Evolutionary conservation across 208 protist genomes (phyloP).

Genomic region (Leishmania amazonensis): DNA sequence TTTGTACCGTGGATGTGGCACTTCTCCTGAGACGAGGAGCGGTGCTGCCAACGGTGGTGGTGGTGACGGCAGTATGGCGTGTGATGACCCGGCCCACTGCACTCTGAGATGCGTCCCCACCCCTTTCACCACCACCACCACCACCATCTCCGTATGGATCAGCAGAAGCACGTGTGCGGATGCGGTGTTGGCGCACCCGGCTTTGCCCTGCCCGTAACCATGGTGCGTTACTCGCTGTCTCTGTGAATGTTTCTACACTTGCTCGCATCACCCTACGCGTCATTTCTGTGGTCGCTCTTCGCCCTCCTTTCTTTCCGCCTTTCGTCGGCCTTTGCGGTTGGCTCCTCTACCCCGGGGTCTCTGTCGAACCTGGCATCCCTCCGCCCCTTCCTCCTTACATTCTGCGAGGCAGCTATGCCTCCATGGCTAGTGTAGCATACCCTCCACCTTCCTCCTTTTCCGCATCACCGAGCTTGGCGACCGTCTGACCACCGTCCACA

Average conservation of each 20-base stretch:
- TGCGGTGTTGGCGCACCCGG: neutral
- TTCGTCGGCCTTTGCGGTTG: neutral
- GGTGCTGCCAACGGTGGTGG: neutral
- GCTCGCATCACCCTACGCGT: neutral
- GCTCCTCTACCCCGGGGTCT: neutral
- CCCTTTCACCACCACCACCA: neutral
- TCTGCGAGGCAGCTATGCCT: neutral
- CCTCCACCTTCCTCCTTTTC: neutral
- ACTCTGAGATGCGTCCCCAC: neutral
- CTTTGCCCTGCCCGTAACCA: neutral
- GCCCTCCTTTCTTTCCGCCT: neutral
- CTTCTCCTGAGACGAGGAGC: neutral
- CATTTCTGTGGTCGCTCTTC: neutral
- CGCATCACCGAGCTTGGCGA: neutral
- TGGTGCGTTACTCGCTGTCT: neutral
- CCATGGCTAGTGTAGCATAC: conserved; percentile 1
- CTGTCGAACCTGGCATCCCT: neutral
- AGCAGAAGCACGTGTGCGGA: neutral
- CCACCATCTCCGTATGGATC: neutral
- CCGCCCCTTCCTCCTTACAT: neutral
- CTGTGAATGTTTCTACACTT: neutral
- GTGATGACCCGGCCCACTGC: neutral
- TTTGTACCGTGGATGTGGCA: neutral
- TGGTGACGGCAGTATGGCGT: neutral
- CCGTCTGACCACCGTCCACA: neutral